Evolutionary conservation across 257 asterid species (phyloP), one percentile per base, ranked within the genome.

Genomic region (Ajuga chamaepitys): DNA sequence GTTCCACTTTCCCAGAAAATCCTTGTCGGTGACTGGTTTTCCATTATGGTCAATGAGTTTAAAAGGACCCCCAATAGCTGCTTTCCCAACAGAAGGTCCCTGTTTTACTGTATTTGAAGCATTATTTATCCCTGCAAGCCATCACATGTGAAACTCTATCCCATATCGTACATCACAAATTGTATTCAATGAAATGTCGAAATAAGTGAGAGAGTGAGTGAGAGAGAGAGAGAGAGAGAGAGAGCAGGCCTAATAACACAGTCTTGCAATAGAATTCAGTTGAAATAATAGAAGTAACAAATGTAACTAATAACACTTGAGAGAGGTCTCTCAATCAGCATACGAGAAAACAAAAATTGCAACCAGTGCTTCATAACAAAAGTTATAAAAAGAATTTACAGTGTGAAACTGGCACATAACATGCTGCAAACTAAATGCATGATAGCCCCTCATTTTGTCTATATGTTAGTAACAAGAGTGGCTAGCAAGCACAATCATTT

Each of bases 31-130:
- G 17, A 93, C 92, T 24, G 92, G 38, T 75, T 88, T 89, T 62
- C 97, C 99, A 41, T 83, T 75, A 58, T 93, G 99, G 76, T 93
- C 93, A 59, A 89, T 69, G 53, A 93, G 96, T 82, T 64, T 89
- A 75, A 93, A 93, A 24, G 97, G 95, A 54, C 97, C 97, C 35
- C 97, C 97, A 65, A 93, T 87, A 21, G 90, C 88, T 17, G 97
- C 92, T 76, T 83, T 89, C 75, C 99, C 97, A 8, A 41, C 94
- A 9, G 97, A 89, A 12, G 97, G 95, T 9, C 96, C 96, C 47
- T 89, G 83, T 61, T 71, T 86, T 58, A 82, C 92, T 0, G 81
- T 78, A 58, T 68, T 83, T 35, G 97, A 84, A 58, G 94, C 86
- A 42, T 28, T 79, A 68, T 63, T 80, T 71, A 89, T 79, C 51